Evolutionary conservation across 768 basidiomycete genomes (phyloP).

Genomic region (Mrakia frigida): DNA sequence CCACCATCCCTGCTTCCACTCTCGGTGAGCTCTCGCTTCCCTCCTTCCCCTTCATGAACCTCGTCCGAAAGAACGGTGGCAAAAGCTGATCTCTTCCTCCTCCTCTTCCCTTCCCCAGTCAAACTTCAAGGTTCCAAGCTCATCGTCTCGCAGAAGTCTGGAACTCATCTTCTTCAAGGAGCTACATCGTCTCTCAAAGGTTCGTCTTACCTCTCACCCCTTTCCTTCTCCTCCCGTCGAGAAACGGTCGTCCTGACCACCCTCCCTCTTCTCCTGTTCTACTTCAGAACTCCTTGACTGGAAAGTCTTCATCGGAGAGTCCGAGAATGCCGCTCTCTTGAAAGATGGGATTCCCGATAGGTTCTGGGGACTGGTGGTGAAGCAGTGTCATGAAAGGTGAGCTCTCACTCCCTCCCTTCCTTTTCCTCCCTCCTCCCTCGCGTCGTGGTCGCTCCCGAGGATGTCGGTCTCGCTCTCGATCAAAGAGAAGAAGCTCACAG

Average conservation of each 20-base stretch:
- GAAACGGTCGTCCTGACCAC: neutral
- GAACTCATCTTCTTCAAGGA: neutral
- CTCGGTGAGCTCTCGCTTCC: slow-evolving; percentile 1
- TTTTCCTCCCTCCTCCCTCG: neutral
- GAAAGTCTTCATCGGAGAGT: slow-evolving; percentile 48
- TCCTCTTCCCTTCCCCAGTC: neutral
- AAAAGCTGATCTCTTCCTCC: neutral
- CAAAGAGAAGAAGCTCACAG: neutral
- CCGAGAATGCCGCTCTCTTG: slow-evolving; percentile 51
- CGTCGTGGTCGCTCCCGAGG: too few relatives aligned
- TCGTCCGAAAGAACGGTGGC: neutral
- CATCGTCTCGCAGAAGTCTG: slow-evolving; percentile 10
- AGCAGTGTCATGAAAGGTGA: slow-evolving; percentile 80
- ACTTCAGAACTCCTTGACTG: slow-evolving; percentile 37
- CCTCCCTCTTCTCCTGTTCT: neutral
- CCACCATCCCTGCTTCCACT: neutral
- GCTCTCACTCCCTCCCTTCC: slow-evolving; percentile 29
- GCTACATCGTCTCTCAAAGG: slow-evolving; percentile 16
- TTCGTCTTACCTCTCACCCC: neutral
- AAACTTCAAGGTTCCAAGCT: slow-evolving; percentile 20
- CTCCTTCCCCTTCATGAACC: neutral
- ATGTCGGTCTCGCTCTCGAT: too few relatives aligned
- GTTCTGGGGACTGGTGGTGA: slow-evolving; percentile 68
- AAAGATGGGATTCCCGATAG: slow-evolving; percentile 61
- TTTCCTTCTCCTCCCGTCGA: too few relatives aligned